phyloP scores from a whole-genome alignment of 257 asterid genomes.

The Gynochthodes officinalis region DNA sequence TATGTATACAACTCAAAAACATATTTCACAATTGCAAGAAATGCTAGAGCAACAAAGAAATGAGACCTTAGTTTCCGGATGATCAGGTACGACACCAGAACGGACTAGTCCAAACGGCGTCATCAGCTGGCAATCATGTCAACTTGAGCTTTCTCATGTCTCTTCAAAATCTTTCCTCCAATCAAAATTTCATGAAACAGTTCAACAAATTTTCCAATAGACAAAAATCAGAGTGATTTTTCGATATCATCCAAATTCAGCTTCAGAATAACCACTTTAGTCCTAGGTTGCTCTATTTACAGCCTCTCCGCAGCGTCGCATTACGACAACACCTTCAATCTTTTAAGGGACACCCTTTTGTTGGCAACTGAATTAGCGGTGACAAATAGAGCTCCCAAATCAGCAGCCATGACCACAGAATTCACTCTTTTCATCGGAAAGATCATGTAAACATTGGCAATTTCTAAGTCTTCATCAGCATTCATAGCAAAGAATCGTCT shows the following conservation, averaged over 20 bases:
- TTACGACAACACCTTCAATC: constrained; percentile 57
- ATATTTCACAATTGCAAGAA: not conserved
- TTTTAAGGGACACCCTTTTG: constrained; percentile 40
- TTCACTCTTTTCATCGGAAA: constrained; percentile 71
- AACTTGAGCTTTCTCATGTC: constrained; percentile 66
- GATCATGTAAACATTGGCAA: constrained; percentile 54
- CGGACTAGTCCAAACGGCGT: constrained; percentile 95
- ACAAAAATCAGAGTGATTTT: not conserved
- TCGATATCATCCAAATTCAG: constrained; percentile 63
- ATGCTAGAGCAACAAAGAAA: not conserved
- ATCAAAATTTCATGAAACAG: not conserved
- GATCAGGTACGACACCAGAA: constrained; percentile 97
- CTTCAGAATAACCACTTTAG: constrained; percentile 27
- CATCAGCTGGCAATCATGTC: constrained; percentile 83
- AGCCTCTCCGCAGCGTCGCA: constrained; percentile 18
- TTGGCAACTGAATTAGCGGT: constrained; percentile 59
- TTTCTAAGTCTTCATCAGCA: constrained; percentile 87
- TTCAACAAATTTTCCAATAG: not conserved
- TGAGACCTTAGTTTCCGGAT: constrained; percentile 89
- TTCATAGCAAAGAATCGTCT: constrained; percentile 58
- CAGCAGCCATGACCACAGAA: constrained; percentile 59
- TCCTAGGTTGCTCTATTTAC: not conserved
- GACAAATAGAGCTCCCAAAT: constrained; percentile 59
- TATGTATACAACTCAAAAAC: not conserved
- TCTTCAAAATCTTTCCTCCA: constrained; percentile 61